Conservation (phyloP, 2,329 filamentous ascomycete species). For the Exophiala viscosa region DNA sequence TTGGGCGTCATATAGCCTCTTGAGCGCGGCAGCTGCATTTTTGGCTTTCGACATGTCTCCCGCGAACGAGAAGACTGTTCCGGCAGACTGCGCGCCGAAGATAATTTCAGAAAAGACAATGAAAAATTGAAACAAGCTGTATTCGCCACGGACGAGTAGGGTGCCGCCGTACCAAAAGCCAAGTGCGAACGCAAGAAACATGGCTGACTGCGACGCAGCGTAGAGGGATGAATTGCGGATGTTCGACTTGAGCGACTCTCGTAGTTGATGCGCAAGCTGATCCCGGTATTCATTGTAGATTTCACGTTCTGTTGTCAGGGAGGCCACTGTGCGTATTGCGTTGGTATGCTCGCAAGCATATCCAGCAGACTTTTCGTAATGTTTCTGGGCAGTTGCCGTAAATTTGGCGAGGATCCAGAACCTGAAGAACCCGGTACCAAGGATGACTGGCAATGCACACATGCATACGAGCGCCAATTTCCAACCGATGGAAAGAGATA, state of each 20-base stretch:
- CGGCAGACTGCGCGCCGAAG: slow-evolving; percentile 88
- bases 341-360: slow-evolving; percentile 93
- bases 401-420: slow-evolving; percentile 81
- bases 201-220: slow-evolving; percentile 75
- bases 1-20: slow-evolving; percentile 75
- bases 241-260: slow-evolving; percentile 66
- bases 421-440: slow-evolving; percentile 79
- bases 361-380: slow-evolving; percentile 75
- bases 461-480: slow-evolving; percentile 82
- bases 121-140: slow-evolving; percentile 83
- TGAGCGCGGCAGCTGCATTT: slow-evolving; percentile 74
- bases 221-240: slow-evolving; percentile 75
- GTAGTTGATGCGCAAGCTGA: slow-evolving; percentile 64
- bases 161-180: slow-evolving; percentile 91
- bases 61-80: slow-evolving; percentile 82
- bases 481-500: slow-evolving; percentile 77
- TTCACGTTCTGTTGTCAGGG: slow-evolving; percentile 80
- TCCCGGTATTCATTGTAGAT: slow-evolving; percentile 69
- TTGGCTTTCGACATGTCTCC: slow-evolving; percentile 93
- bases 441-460: slow-evolving; percentile 69
- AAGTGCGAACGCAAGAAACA: slow-evolving; percentile 78
- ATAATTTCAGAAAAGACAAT: slow-evolving; percentile 83
- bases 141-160: slow-evolving; percentile 67
- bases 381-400: slow-evolving; percentile 71
- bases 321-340: slow-evolving; percentile 88